phyloP scores from a whole-genome alignment of 2,329 filamentous ascomycete species.

The Lojkania enalia region DNA sequence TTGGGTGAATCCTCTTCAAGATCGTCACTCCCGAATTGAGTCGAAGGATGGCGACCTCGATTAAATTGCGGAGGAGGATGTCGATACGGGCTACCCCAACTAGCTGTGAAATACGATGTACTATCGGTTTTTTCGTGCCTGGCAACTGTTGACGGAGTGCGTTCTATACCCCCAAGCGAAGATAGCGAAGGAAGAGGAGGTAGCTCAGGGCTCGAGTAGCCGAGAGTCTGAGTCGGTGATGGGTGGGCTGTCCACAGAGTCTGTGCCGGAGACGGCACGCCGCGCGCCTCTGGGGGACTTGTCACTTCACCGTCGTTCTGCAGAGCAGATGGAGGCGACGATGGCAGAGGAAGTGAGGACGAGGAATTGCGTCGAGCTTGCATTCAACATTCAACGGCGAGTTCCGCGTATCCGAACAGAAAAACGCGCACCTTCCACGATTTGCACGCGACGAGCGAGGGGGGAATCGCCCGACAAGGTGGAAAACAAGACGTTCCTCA shows the following conservation, averaged over 20 bases:
- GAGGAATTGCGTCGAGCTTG: constrained; percentile 43
- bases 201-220: constrained; percentile 47
- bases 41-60: constrained; percentile 30
- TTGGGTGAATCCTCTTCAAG: constrained; percentile 20
- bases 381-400: constrained; percentile 41
- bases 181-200: constrained; percentile 42
- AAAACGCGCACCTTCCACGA: constrained; percentile 28
- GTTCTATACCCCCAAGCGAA: constrained; percentile 34
- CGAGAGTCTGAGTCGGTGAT: constrained; percentile 46
- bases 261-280: constrained; percentile 37
- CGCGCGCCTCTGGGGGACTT: constrained; percentile 30
- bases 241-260: constrained; percentile 44
- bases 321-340: constrained; percentile 40
- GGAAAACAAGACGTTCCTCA: constrained; percentile 13
- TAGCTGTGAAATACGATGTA: constrained; percentile 69
- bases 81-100: constrained; percentile 91
- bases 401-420: constrained; percentile 13
- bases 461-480: constrained; percentile 12
- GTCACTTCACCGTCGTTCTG: constrained; percentile 27
- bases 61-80: constrained; percentile 57
- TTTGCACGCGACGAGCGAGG: constrained; percentile 23
- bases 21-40: constrained; percentile 43
- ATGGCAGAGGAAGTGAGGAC: constrained; percentile 36
- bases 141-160: constrained; percentile 41
- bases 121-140: constrained; percentile 49